phyloP scores from a whole-genome alignment of 2,329 filamentous ascomycete species.

The Scytalidium lignicola region DNA sequence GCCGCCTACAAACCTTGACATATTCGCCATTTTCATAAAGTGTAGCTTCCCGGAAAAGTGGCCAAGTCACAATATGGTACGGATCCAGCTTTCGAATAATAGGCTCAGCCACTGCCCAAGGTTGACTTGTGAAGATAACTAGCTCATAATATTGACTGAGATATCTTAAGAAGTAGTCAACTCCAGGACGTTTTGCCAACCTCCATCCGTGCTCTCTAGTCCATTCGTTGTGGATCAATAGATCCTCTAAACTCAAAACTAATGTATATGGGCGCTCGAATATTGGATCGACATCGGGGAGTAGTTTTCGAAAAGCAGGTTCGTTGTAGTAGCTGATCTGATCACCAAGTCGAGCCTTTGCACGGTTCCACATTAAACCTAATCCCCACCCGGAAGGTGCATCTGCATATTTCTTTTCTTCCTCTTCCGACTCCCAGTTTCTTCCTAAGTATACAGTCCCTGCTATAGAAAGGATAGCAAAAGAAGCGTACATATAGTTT shows the following conservation, averaged over 20 bases:
- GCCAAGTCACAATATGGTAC: slow-evolving; percentile 92
- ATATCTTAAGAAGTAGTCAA: slow-evolving; percentile 97
- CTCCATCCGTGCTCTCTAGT: slow-evolving; percentile 90
- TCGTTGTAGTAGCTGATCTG: slow-evolving; percentile 92
- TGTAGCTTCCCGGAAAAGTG: slow-evolving; percentile 92
- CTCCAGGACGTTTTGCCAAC: slow-evolving; percentile 86
- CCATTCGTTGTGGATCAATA: slow-evolving; percentile 95
- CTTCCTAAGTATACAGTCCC: slow-evolving; percentile 68
- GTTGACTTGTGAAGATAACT: slow-evolving; percentile 89
- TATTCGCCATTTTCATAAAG: slow-evolving; percentile 95
- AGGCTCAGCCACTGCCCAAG: slow-evolving; percentile 77
- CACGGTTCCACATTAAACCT: slow-evolving; percentile 73
- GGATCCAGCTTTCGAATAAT: slow-evolving; percentile 91
- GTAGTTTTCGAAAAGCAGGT: slow-evolving; percentile 86
- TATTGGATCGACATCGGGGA: slow-evolving; percentile 75
- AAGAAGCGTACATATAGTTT: slow-evolving; percentile 64
- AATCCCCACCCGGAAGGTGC: slow-evolving; percentile 76
- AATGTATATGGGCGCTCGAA: slow-evolving; percentile 87
- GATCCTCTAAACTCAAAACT: slow-evolving; percentile 86
- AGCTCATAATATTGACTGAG: slow-evolving; percentile 97
- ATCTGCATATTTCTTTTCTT: slow-evolving; percentile 61
- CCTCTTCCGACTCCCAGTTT: slow-evolving; percentile 75
- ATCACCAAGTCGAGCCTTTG: slow-evolving; percentile 67
- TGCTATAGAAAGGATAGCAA: slow-evolving; percentile 47
- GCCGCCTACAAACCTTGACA: slow-evolving; percentile 66